Conservation (phyloP, 2,329 filamentous ascomycete species). For the Cercospora berteroae region DNA sequence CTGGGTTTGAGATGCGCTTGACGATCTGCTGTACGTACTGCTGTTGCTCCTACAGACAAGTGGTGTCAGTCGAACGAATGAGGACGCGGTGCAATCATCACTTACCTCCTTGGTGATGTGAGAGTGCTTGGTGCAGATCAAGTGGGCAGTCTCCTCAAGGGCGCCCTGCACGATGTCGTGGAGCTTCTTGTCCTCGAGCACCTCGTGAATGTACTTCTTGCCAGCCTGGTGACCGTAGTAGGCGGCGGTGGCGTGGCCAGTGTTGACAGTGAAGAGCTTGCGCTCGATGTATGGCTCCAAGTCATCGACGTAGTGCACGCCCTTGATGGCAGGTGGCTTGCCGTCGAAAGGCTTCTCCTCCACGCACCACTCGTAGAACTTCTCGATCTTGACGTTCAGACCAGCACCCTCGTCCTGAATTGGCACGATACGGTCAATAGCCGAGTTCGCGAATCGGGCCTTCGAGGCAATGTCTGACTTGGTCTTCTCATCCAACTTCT, state of each 20-base stretch:
- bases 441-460: slow-evolving; percentile 92
- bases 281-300: slow-evolving; percentile 96
- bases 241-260: slow-evolving; percentile 89
- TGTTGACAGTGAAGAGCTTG: slow-evolving; percentile 99
- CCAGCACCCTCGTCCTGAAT: slow-evolving; percentile 77
- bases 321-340: slow-evolving; percentile 68
- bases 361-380: slow-evolving; percentile 99
- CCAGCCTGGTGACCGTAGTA: slow-evolving; percentile 89
- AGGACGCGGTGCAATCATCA: slow-evolving; percentile 45
- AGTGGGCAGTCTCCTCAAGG: slow-evolving; percentile 77
- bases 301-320: slow-evolving; percentile 89
- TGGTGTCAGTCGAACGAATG: slow-evolving; percentile 50
- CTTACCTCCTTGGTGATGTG: slow-evolving; percentile 72
- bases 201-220: slow-evolving; percentile 86
- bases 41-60: slow-evolving; percentile 66
- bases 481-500: slow-evolving; percentile 67
- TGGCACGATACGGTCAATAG: slow-evolving; percentile 96
- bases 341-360: slow-evolving; percentile 81
- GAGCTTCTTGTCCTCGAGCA: slow-evolving; percentile 77
- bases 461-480: slow-evolving; percentile 68
- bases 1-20: slow-evolving; percentile 86
- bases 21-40: slow-evolving; percentile 92
- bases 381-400: slow-evolving; percentile 91
- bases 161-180: slow-evolving; percentile 74
- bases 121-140: slow-evolving; percentile 82